phyloP scores from a whole-genome alignment of 805 yeast species.

The Starmerella sirachaensis region DNA sequence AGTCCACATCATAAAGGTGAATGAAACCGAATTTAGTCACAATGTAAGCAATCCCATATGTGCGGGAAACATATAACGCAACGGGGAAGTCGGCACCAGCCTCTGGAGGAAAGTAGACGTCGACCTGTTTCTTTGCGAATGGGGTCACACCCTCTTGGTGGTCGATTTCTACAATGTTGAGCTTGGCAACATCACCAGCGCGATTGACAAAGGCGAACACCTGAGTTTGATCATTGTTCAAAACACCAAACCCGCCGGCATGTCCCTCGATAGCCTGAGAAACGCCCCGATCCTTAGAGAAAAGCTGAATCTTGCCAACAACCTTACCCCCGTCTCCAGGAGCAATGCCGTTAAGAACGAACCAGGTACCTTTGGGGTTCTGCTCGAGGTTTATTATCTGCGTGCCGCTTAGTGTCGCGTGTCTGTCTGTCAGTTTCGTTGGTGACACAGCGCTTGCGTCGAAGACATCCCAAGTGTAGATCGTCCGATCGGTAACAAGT shows the following conservation, averaged over 20 bases:
- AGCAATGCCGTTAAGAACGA: constrained; percentile 87
- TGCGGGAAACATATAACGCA: constrained; percentile 71
- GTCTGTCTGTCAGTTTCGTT: constrained; percentile 66
- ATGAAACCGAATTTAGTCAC: constrained; percentile 94
- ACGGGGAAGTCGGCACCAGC: constrained; percentile 95
- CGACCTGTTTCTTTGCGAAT: constrained; percentile 79
- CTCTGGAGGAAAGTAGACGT: constrained; percentile 93
- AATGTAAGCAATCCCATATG: constrained; percentile 76
- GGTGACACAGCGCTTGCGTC: constrained; percentile 77
- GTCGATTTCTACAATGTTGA: constrained; percentile 92
- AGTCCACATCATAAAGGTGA: constrained; percentile 86
- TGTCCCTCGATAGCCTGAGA: constrained; percentile 98
- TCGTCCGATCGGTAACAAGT: constrained; percentile 62
- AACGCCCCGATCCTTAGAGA: constrained; percentile 73
- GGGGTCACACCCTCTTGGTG: constrained; percentile 76
- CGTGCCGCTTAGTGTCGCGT: constrained; percentile 56
- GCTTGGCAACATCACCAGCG: constrained; percentile 67
- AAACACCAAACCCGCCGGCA: constrained; percentile 76
- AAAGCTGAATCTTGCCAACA: constrained; percentile 92
- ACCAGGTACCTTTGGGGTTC: constrained; percentile 75
- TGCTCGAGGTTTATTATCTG: constrained; percentile 87
- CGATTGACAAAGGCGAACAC: constrained; percentile 89
- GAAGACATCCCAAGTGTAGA: constrained; percentile 73
- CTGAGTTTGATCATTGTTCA: constrained; percentile 59
- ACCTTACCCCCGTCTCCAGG: constrained; percentile 79